Conservation (phyloP, 2,329 filamentous ascomycete species). For the Aspergillus pseudotamarii region DNA sequence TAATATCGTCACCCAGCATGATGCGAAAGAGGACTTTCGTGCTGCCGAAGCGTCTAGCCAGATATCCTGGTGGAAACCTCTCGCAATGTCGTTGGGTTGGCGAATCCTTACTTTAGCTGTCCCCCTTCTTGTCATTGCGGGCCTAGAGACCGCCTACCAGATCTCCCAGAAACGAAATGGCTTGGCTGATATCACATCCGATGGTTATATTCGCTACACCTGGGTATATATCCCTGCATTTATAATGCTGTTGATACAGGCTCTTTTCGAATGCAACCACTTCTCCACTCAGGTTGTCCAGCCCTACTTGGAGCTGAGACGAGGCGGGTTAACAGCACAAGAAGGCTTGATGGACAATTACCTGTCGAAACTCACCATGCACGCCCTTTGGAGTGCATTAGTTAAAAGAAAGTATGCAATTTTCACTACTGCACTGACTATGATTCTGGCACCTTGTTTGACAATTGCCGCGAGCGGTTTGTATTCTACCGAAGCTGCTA, state of each 20-base stretch:
- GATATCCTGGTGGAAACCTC: constrained; percentile 8
- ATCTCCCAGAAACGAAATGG: constrained; percentile 4
- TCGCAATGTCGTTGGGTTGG: constrained; percentile 5
- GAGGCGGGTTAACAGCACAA: constrained; percentile 11
- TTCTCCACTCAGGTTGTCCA: constrained; percentile 22
- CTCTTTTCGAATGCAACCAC: constrained; percentile 21
- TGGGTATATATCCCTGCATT: constrained; percentile 26
- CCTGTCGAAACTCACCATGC: constrained; percentile 38
- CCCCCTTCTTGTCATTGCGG: constrained; percentile 8
- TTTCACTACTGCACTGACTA: constrained; percentile 14
- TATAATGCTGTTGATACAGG: constrained; percentile 21
- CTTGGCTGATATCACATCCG: constrained; percentile 2
- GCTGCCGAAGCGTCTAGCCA: neutral
- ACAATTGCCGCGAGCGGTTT: constrained; percentile 20
- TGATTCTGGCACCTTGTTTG: constrained; percentile 18
- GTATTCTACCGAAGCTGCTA: constrained; percentile 15
- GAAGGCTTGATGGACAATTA: constrained; percentile 24
- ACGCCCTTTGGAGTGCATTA: constrained; percentile 58
- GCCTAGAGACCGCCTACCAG: constrained; percentile 8
- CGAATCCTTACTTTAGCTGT: neutral
- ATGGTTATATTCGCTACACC: constrained; percentile 26
- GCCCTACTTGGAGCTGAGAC: constrained; percentile 19
- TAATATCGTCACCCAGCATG: neutral
- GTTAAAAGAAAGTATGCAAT: constrained; percentile 18
- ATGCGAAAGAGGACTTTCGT: neutral